Percentiles rank a stretch among this genome's conserved stretches.
These are phyloP conservation scores for Teunomyces tritomae DNA, from an alignment of 805 yeast genomes.

Conservation along the genomic window DNA sequence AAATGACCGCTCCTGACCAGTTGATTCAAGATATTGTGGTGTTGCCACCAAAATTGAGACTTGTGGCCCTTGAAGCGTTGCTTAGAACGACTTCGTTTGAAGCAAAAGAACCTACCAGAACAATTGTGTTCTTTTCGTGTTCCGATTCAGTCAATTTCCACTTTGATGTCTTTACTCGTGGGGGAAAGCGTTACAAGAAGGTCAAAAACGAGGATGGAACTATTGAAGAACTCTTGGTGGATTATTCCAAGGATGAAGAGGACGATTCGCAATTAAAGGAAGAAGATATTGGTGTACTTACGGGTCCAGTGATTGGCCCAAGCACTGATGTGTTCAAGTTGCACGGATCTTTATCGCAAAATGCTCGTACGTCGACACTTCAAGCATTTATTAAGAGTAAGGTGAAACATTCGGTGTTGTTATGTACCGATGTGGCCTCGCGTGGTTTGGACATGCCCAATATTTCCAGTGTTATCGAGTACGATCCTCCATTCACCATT, in stretches of 20 bases:
- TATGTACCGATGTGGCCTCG: conserved; percentile 97
- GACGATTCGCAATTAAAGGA: conserved; percentile 21
- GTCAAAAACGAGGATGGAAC: conserved; percentile 27
- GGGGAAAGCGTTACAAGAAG: conserved; percentile 43
- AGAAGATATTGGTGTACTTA: conserved; percentile 39
- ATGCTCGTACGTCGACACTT: conserved; percentile 73
- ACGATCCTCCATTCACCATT: conserved; percentile 90
- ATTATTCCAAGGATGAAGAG: conserved; percentile 13
- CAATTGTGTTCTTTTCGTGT: conserved; percentile 88
- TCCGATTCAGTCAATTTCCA: conserved; percentile 97
- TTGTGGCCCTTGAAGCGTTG: conserved; percentile 73
- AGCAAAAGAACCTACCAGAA: conserved; percentile 41
- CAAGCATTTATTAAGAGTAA: conserved; percentile 54
- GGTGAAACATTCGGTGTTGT: conserved; percentile 58
- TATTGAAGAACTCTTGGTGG: conserved; percentile 15
- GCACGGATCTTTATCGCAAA: conserved; percentile 91
- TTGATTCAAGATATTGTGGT: conserved; percentile 74
- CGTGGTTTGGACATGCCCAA: conserved; percentile 92
- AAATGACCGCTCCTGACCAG: conserved; percentile 79
- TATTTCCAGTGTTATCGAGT: conserved; percentile 83
- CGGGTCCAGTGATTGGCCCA: conserved; percentile 52
- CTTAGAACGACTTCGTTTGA: conserved; percentile 35
- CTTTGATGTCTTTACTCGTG: conserved; percentile 66
- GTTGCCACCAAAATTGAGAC: conserved; percentile 88
- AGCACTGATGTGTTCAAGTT: conserved; percentile 56